Evolutionary conservation across 2,329 filamentous ascomycete genomes (phyloP).

Genomic region (Diaporthe ampelina): DNA sequence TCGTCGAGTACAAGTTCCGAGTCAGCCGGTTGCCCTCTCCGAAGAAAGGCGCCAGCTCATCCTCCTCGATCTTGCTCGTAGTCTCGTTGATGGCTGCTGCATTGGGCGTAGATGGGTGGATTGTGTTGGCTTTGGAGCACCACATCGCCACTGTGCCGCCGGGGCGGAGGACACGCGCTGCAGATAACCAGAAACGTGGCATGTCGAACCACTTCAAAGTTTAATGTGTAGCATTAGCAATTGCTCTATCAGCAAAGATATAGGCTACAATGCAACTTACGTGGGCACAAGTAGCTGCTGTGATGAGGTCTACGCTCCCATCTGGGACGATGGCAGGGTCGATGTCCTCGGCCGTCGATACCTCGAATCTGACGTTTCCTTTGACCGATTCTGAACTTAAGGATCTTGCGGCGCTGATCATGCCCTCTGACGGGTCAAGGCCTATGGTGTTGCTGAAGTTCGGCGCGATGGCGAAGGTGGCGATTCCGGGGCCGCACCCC

Average conservation of each 20-base stretch:
- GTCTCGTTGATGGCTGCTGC: slow-evolving; percentile 56
- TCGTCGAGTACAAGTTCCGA: slow-evolving; percentile 55
- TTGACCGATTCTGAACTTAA: slow-evolving; percentile 48
- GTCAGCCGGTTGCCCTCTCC: slow-evolving; percentile 58
- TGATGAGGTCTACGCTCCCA: slow-evolving; percentile 63
- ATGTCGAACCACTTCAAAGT: slow-evolving; percentile 63
- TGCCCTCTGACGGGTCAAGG: slow-evolving; percentile 65
- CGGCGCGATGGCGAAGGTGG: slow-evolving; percentile 58
- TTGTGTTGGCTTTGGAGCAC: slow-evolving; percentile 51
- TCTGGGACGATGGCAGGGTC: slow-evolving; percentile 51
- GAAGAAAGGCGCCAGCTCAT: slow-evolving; percentile 55
- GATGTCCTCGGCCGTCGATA: slow-evolving; percentile 61
- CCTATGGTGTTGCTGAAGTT: slow-evolving; percentile 63
- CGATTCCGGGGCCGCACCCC: slow-evolving; percentile 69
- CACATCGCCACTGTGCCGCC: slow-evolving; percentile 64
- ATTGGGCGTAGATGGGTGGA: slow-evolving; percentile 55
- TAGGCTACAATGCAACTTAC: not conserved
- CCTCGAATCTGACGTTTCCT: slow-evolving; percentile 50
- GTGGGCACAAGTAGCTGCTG: slow-evolving; percentile 65
- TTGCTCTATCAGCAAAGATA: not conserved
- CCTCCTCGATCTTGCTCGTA: slow-evolving; percentile 54
- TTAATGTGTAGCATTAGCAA: not conserved
- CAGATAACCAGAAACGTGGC: slow-evolving; percentile 38
- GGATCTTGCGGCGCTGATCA: slow-evolving; percentile 63
- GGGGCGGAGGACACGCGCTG: slow-evolving; percentile 38